Evolutionary conservation across 768 basidiomycete genomes (phyloP).

Genomic region (Trametes coccinea): DNA sequence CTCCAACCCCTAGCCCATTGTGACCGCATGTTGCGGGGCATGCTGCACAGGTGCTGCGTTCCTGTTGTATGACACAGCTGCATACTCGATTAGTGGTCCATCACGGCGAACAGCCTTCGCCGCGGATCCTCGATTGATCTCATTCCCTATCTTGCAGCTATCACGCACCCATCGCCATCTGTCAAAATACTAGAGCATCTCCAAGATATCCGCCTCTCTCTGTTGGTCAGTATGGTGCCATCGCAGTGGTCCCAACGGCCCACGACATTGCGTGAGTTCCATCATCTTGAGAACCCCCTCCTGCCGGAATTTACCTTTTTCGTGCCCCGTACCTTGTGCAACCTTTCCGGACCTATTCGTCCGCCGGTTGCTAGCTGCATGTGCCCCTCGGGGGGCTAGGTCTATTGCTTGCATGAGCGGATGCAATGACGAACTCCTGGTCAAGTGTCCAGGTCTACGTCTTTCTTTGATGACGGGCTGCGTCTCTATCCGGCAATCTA

Average conservation of each 20-base stretch:
- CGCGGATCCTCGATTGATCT: conserved; percentile 23
- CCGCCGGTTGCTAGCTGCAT: background rate
- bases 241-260: conserved; percentile 3
- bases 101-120: conserved; percentile 19
- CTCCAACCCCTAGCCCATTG: background rate
- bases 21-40: background rate
- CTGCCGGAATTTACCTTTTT: background rate
- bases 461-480: conserved; percentile 6
- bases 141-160: conserved; percentile 14
- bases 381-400: background rate
- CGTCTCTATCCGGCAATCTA: conserved; percentile 13
- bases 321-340: background rate
- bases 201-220: background rate
- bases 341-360: background rate
- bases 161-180: conserved; percentile 20
- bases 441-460: background rate
- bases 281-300: conserved; percentile 10
- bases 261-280: background rate
- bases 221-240: background rate
- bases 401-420: background rate
- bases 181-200: conserved; percentile 17
- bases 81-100: conserved; percentile 8
- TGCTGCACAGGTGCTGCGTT: conserved; percentile 3
- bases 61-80: conserved; percentile 8
- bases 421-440: conserved; percentile 6